Evolutionary conservation across 2,329 filamentous ascomycete genomes (phyloP).

Genomic region (Ophiostoma angusticollis): DNA sequence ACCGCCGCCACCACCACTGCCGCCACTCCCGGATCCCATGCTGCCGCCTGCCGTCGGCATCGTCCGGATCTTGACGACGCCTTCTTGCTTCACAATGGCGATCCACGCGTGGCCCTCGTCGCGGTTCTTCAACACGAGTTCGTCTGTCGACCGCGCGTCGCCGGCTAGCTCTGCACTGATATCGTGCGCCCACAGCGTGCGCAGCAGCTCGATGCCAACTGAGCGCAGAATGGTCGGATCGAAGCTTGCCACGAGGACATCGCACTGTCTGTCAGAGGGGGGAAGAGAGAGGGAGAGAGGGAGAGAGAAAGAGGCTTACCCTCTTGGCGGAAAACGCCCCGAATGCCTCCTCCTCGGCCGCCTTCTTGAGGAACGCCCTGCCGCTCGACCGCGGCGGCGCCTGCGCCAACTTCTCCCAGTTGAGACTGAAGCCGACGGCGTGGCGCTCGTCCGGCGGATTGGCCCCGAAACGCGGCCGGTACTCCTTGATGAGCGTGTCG

Average conservation of each 20-base stretch:
- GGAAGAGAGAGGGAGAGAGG: constrained; percentile 13
- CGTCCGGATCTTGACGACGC: constrained; percentile 66
- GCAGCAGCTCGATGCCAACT: constrained; percentile 62
- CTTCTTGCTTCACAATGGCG: constrained; percentile 66
- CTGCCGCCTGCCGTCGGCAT: constrained; percentile 30
- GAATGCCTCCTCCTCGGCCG: constrained; percentile 45
- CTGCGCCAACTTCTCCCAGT: constrained; percentile 69
- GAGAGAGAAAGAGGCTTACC: constrained; percentile 33
- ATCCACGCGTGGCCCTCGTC: constrained; percentile 77
- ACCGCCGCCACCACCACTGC: neutral
- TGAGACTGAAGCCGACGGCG: constrained; percentile 84
- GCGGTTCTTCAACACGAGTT: constrained; percentile 61
- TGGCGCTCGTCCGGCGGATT: constrained; percentile 51
- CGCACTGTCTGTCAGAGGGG: constrained; percentile 42
- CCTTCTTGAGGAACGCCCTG: constrained; percentile 54
- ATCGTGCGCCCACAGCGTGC: constrained; percentile 67
- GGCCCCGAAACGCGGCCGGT: constrained; percentile 55
- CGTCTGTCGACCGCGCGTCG: constrained; percentile 67
- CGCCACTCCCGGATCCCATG: neutral
- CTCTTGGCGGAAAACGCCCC: constrained; percentile 49
- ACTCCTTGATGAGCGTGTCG: constrained; percentile 75
- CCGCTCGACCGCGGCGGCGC: constrained; percentile 36
- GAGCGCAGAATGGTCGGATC: constrained; percentile 64
- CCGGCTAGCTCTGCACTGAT: constrained; percentile 81
- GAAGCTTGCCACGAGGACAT: constrained; percentile 82